Base-by-base conservation (phyloP, 2,329 filamentous ascomycete genomes). In the Corynespora cassiicola region DNA sequence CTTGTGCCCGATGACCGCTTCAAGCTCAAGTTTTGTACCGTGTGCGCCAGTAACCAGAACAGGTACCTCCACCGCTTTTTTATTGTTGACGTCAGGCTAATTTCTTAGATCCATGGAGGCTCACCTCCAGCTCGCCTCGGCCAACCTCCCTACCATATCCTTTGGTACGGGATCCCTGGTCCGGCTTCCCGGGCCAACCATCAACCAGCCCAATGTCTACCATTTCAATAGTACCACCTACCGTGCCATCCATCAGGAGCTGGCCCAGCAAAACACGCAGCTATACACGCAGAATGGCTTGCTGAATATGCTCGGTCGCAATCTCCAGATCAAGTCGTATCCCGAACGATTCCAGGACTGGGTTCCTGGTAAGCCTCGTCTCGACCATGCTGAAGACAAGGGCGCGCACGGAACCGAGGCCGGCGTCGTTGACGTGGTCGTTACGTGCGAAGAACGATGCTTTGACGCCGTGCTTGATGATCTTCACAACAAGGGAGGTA, bases 21-120 rank as follows among this genome's bases (percentile, higher is more conserved):
- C 78, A 96, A 94, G 72, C 80, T 99, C 47, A 95, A 88, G 65
- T 96, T 97, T 72, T 96, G 91, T 76, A 97, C 94, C 3, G 92
- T 99, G n/a, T 99, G 94, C 72, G 94, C 94, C 6, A 96, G 90
- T 61, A 99, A 99, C 61, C 90, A 99, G 70, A 99, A 99, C 65
- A 85, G 94, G 83, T 95, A 77, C 49, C 78, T 35, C 25, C 3
- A 15, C n/a, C 8, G 10, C n/a, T 17, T 7, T 6, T 6, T 19
- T n/a, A 10, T 18, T n/a, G 16, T 7, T 8, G 6, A n/a, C 3
- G 10, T 4, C 16, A 16, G 20, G 32, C 54, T 61, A 45, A 63
- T 48, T 8, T 7, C 18, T 19, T 57, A 88, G 86, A 69, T 90
- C 89, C n/a, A 97, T 99, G 94, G 94, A 97, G 78, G 92, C 92